A percentile compares a stretch with the other conserved stretches of the same genome.
phyloP scores from a whole-genome alignment of 176 grass and related monocot genomes.

The Poa pratensis region DNA sequence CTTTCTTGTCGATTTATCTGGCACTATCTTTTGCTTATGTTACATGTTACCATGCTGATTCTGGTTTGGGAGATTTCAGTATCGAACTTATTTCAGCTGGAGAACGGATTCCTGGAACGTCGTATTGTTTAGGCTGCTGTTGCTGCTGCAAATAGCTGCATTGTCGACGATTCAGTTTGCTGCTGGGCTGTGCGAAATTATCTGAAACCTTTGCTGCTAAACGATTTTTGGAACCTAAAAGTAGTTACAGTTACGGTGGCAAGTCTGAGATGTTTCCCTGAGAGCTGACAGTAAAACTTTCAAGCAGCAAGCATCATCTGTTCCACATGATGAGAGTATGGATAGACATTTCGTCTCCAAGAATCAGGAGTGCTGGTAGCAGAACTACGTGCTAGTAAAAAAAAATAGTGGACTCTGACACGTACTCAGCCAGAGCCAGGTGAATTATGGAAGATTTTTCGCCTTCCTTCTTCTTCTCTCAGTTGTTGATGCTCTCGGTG shows the following conservation, averaged over 20 bases:
- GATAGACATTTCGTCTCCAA: neutral
- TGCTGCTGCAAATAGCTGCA: neutral
- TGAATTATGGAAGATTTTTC: neutral
- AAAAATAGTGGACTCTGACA: neutral
- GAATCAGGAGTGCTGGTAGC: neutral
- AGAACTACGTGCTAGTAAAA: neutral
- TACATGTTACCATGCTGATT: neutral
- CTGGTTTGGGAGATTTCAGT: neutral
- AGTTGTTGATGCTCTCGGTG: conserved; percentile 28
- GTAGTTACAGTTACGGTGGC: neutral
- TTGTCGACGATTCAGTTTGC: neutral
- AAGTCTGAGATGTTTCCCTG: neutral
- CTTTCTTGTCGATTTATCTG: neutral
- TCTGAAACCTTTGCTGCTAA: neutral
- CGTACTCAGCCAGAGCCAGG: neutral
- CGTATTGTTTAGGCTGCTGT: neutral
- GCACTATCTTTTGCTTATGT: neutral
- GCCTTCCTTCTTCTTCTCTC: neutral
- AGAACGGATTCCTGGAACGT: neutral
- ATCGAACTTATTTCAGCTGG: neutral
- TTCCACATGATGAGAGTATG: neutral
- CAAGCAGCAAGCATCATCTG: neutral
- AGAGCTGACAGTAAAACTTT: neutral
- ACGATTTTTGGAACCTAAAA: neutral
- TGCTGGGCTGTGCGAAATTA: neutral